Evolutionary conservation across 768 basidiomycete genomes (phyloP), one percentile per base, ranked within the genome.

Genomic region (Grammothele lineata): DNA sequence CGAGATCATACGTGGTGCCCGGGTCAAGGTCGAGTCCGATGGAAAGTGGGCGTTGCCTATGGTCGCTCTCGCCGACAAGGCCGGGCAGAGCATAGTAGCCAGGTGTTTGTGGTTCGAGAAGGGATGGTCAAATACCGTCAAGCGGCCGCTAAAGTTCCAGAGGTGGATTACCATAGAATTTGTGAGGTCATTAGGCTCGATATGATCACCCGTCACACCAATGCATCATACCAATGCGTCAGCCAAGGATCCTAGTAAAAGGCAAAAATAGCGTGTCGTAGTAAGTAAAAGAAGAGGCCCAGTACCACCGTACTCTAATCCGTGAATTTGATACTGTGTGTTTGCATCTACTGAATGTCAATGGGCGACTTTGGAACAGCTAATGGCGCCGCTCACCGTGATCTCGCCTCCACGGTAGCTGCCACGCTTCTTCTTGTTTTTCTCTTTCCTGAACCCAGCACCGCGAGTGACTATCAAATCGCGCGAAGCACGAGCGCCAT

Each of bases 401-500:
- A 99, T 99, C 62, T 94, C 90, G 33, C 95, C 95, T 11, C 95
- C 93, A 37, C 80, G 79, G 67, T 97, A 97, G 51, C 86, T 92
- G 3, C 93, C 95, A 57, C 88, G 74, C 71, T 99, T 99, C 72
- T 98, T 98, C 80, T 98, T 99, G 71, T 96, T 97, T 70, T 99
- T 99, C 75, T 96, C 95, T 68, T 98, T 99, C 45, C 92, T 78
- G 74, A 99, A 99, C 2, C 92, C 92, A 39, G 89, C 86, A 3
- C 95, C 95, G 1, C 93, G 80, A 3, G 95, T 98, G 22, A 93
- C 88, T 53, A 95, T 86, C 51, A 99, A 71, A 66, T 98, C 96
- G 32, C 77, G 74, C 54, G 84, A 82, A 0, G 95, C 95, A 45
- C 75, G 77, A 24, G 81, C 84, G 17, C 95, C 95, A 56, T 99